Conservation (phyloP, 2,329 filamentous ascomycete genomes). For the Paracoccidioides brasiliensis region DNA sequence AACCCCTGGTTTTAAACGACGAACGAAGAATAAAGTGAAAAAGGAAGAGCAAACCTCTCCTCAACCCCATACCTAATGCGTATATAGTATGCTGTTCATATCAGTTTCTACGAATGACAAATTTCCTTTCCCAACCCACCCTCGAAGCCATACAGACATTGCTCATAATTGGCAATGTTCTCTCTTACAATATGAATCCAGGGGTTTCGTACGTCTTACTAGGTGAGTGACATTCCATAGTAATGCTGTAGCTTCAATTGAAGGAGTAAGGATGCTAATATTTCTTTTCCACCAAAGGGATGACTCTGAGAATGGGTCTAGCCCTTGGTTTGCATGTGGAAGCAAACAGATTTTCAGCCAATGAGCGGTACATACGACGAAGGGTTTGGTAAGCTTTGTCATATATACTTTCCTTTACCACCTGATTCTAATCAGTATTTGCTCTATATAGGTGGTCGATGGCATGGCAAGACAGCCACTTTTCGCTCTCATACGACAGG, state of each 20-base stretch:
- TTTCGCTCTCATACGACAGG: constrained; percentile 51
- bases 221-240: constrained; percentile 20
- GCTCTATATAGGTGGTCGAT: constrained; percentile 42
- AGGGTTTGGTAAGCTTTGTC: constrained; percentile 29
- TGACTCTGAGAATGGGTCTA: constrained; percentile 48
- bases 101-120: constrained; percentile 50
- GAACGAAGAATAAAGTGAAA: no score
- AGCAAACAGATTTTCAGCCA: constrained; percentile 40
- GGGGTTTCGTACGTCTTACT: constrained; percentile 50
- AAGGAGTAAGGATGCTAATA: constrained; percentile 8
- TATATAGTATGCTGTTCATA: constrained; percentile 48
- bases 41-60: no score
- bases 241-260: not conserved
- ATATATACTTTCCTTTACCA: not conserved
- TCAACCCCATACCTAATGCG: constrained; percentile 17
- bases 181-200: constrained; percentile 52
- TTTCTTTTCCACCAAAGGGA: constrained; percentile 22
- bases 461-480: constrained; percentile 51
- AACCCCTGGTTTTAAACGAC: not conserved
- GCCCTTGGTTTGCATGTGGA: constrained; percentile 47
- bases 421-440: not conserved
- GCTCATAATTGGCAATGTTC: constrained; percentile 48
- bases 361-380: constrained; percentile 34
- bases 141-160: constrained; percentile 50
- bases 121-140: constrained; percentile 49